Percentiles rank a stretch among this genome's conserved stretches.
These are phyloP conservation scores for Agrocybe pediades DNA, from an alignment of 768 basidiomycete species.

Conservation along the genomic window DNA sequence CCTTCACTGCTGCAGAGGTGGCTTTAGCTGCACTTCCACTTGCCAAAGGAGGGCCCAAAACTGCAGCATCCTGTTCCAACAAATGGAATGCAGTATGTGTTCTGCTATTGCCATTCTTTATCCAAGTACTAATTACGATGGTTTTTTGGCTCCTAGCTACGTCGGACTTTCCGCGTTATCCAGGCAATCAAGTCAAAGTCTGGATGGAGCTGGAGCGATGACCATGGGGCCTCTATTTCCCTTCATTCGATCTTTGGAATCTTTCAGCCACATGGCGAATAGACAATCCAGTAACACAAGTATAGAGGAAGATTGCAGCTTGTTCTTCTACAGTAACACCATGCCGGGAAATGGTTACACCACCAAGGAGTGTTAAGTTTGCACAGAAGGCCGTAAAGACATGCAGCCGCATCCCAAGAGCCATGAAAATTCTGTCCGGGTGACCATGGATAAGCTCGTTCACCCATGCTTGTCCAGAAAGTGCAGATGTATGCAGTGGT, in stretches of 20 bases:
- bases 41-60: conserved; percentile 18
- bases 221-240: conserved; percentile 8
- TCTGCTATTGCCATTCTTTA: not conserved
- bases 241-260: conserved; percentile 11
- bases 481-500: conserved; percentile 8
- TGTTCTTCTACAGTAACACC: conserved; percentile 10
- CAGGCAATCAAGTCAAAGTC: conserved; percentile 19
- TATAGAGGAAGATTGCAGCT: conserved; percentile 14
- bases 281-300: conserved; percentile 8
- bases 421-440: conserved; percentile 3
- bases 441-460: conserved; percentile 11
- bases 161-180: conserved; percentile 12
- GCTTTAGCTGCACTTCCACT: conserved; percentile 1
- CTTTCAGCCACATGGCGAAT: conserved; percentile 12
- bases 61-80: conserved; percentile 15
- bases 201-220: conserved; percentile 28
- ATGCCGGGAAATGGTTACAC: not conserved
- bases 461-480: conserved; percentile 13
- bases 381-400: conserved; percentile 2
- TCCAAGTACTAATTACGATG: not conserved
- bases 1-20: conserved; percentile 13
- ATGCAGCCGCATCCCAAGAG: conserved; percentile 10
- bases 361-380: not conserved
- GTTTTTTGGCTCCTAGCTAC: conserved; percentile 13
- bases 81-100: conserved; percentile 20